These are phyloP conservation scores for Candida railenensis DNA, from an alignment of 805 yeast species.

Conservation along the genomic window DNA sequence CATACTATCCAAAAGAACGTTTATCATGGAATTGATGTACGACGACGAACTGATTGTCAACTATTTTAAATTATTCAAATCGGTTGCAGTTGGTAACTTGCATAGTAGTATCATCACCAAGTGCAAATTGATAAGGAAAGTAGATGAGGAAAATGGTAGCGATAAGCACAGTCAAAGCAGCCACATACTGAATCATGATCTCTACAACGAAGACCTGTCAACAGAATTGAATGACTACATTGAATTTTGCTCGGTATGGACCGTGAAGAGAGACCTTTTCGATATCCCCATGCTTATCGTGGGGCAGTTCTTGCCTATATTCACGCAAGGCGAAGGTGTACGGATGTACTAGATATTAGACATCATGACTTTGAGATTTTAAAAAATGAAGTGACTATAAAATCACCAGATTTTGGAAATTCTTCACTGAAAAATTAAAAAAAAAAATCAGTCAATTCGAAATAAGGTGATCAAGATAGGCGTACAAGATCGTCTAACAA, in stretches of 20 bases:
- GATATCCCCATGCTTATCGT: conserved; percentile 82
- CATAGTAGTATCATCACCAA: conserved; percentile 52
- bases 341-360: conserved; percentile 27
- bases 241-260: conserved; percentile 79
- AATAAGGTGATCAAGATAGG: background rate
- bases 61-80: conserved; percentile 70
- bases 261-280: conserved; percentile 78
- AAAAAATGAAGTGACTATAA: background rate
- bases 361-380: too few species aligned
- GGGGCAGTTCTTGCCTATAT: conserved; percentile 75
- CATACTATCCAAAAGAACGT: conserved; percentile 56
- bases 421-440: too few species aligned
- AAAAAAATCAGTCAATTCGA: background rate
- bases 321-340: conserved; percentile 36
- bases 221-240: conserved; percentile 28
- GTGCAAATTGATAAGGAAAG: conserved; percentile 45
- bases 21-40: conserved; percentile 73
- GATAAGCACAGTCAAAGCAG: conserved; percentile 28
- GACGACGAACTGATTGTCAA: conserved; percentile 73
- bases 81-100: conserved; percentile 67
- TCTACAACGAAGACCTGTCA: conserved; percentile 6
- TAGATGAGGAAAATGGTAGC: conserved; percentile 9
- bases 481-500: too few species aligned
- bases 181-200: conserved; percentile 22
- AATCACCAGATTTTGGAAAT: background rate